Conservation (phyloP, 371 early-diverging fungal species). For the Actinomucor elegans region DNA sequence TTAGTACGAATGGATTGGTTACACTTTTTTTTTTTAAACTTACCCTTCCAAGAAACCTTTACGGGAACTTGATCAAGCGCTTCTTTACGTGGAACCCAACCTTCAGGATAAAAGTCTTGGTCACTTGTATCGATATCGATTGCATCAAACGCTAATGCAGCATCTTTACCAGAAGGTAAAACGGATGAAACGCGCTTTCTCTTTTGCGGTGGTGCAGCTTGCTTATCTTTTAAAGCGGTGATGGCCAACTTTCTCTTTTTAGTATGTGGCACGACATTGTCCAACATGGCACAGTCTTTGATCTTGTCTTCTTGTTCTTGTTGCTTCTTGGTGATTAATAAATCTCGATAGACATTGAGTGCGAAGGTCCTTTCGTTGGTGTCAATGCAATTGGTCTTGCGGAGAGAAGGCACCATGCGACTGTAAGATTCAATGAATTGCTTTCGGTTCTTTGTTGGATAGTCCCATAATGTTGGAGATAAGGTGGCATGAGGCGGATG, state of each 20-base stretch:
- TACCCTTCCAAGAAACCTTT: conserved; percentile 37
- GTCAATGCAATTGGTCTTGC: background rate
- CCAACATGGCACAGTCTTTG: conserved; percentile 20
- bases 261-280: conserved; percentile 29
- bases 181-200: conserved; percentile 24
- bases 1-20: too few relatives aligned
- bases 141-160: conserved; percentile 28
- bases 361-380: too few relatives aligned
- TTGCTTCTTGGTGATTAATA: background rate
- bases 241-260: conserved; percentile 20
- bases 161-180: conserved; percentile 26
- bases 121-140: conserved; percentile 28
- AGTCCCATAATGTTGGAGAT: background rate
- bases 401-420: conserved; percentile 21
- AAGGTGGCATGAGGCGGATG: background rate
- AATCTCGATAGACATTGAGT: conserved; percentile 27
- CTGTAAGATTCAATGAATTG: conserved; percentile 18
- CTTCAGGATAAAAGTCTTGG: conserved; percentile 17
- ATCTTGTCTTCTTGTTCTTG: conserved; percentile 1
- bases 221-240: background rate
- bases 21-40: background rate
- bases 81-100: conserved; percentile 22
- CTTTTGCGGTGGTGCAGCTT: conserved; percentile 4
- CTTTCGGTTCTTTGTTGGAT: conserved; percentile 13
- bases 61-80: conserved; percentile 23